phyloP scores from a whole-genome alignment of 148 eudicot genomes.

The Bassia scoparia region DNA sequence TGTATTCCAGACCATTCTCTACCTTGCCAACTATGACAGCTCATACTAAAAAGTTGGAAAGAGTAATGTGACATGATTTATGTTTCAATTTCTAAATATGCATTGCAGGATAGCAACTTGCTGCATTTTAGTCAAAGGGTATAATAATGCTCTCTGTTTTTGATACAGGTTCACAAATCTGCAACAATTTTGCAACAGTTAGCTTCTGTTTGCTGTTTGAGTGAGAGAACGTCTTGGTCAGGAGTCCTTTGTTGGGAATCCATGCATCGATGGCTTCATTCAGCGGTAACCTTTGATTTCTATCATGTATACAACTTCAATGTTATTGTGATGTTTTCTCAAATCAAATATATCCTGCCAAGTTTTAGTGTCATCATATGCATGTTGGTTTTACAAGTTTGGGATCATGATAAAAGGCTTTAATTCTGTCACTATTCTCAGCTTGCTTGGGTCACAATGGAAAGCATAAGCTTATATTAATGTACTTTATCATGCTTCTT shows the following conservation, averaged over 20 bases:
- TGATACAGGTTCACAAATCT: constrained; percentile 75
- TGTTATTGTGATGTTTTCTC: background rate
- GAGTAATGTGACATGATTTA: background rate
- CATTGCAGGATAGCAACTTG: background rate
- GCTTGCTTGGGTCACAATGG: background rate
- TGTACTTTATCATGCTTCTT: background rate
- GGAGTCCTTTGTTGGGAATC: constrained; percentile 80
- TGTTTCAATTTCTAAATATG: background rate
- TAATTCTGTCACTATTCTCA: background rate
- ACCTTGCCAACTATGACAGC: background rate
- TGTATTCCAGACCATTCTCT: background rate
- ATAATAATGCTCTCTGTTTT: constrained; percentile 2
- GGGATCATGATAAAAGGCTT: background rate
- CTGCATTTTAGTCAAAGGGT: background rate
- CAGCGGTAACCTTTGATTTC: constrained; percentile 59
- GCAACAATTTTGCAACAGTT: constrained; percentile 83
- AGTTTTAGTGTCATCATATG: too few relatives aligned
- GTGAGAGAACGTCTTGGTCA: constrained; percentile 75
- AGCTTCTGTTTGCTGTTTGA: constrained; percentile 82
- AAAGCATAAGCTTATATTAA: too few relatives aligned
- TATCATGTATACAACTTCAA: background rate
- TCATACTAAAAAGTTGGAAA: background rate
- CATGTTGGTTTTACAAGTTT: background rate
- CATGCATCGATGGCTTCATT: constrained; percentile 73
- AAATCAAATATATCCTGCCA: background rate